A percentile compares a stretch with the other conserved stretches of the same genome.
phyloP scores from a whole-genome alignment of 129 eudicot species.

The Deinandra increscens region DNA sequence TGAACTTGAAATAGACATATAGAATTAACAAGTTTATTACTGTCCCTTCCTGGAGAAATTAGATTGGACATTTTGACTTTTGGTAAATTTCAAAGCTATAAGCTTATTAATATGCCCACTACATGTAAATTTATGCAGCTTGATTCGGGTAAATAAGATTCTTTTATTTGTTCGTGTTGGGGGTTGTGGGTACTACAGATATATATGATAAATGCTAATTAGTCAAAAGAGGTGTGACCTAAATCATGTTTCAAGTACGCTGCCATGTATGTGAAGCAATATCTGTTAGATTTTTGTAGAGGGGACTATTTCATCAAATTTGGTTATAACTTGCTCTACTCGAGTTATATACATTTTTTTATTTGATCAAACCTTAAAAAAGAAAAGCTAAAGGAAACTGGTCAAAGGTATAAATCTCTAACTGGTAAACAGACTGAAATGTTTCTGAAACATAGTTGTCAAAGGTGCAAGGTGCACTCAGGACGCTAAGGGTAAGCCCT shows the following conservation, averaged over 20 bases:
- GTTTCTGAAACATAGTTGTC: no score
- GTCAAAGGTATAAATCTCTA: not conserved
- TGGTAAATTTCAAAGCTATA: not conserved
- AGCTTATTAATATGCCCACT: not conserved
- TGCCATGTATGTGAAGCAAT: conserved; percentile 3
- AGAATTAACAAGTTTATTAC: not conserved
- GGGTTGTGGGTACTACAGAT: not conserved
- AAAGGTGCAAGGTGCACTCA: no score
- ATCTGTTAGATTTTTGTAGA: not conserved
- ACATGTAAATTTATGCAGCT: conserved; percentile 11
- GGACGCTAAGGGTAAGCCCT: no score
- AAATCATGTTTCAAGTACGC: not conserved
- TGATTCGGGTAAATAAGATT: not conserved
- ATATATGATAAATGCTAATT: not conserved
- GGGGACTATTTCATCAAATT: not conserved
- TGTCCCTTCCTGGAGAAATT: not conserved
- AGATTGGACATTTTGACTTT: not conserved
- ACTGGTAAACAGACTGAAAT: not conserved
- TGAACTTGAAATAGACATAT: not conserved
- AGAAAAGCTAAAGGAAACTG: not conserved
- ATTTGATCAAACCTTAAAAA: not conserved
- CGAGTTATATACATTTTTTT: not conserved
- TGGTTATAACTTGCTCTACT: not conserved
- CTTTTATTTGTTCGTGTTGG: not conserved
- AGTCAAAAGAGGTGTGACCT: not conserved